Evolutionary conservation across 352 stramenopile genomes (phyloP), one percentile per base, ranked within the genome.

Genomic region (Phytophthora crassamura): DNA sequence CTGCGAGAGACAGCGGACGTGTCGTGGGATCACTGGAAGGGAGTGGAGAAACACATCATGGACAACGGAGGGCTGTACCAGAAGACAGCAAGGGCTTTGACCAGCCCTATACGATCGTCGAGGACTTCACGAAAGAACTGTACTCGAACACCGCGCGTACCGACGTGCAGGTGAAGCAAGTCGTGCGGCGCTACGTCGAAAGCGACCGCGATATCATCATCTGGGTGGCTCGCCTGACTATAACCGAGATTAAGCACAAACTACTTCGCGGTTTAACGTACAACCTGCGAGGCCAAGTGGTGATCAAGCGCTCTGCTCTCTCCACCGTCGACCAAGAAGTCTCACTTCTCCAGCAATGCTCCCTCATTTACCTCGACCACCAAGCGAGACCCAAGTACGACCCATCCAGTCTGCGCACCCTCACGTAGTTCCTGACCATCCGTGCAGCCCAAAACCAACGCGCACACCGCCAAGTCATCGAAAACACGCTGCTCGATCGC

Each of bases 191-290:
- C 5, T 78, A 77, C 49, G 67, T 76, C 2, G 71, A 86, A 51
- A 33, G 68, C 39, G 74, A 81, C 30, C 79, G 75, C 38, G 69
- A 80, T 5, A 39, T 82, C 12, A 70, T 88, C 20, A 65, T 74
- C 8, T 84, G 77, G 74, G 40, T 53, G 3, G 49, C 60, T 7
- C 34, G 42, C 4, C 47, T 77, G 25, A 52, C 81, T 8, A 76
- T 76, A 9, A 50, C 79, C 12, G 75, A 80, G 64, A 77, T 90
- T 63, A 68, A 69, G 18, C 56, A 78, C 45, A 72, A 85, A 54
- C 57, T 72, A 2, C 54, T 74, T 3, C 40, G 47, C 12, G 36
- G 66, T 10, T 32, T 67, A 72, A 25, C 62, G n/a, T 88, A 84
- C 38, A 50, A 66, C 7, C 68, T 86, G 25, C 63, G 77, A 18